These are phyloP conservation scores for Stephanodiscus triporus DNA, from an alignment of 108 stramenopile genomes.

Conservation along the genomic window DNA sequence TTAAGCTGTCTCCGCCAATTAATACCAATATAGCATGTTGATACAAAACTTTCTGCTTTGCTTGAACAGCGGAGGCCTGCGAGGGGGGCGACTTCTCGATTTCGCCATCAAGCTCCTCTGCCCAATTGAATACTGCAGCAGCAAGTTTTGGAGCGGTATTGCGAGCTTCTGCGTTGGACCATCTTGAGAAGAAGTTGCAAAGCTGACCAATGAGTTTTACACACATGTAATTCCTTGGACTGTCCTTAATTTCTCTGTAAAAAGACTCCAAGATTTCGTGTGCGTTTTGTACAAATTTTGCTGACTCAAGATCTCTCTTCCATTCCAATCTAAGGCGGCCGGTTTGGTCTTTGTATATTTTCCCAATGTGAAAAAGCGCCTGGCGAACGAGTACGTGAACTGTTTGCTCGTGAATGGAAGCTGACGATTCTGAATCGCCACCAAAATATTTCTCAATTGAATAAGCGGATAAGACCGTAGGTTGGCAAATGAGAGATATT, in stretches of 20 bases:
- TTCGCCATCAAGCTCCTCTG: conserved; percentile 12
- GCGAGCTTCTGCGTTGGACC: conserved; percentile 10
- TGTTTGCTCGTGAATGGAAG: conserved; percentile 26
- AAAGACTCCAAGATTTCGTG: conserved; percentile 7
- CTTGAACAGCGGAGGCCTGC: background rate
- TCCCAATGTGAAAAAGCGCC: conserved; percentile 57
- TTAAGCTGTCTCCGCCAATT: conserved; percentile 16
- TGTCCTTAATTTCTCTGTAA: conserved; percentile 36
- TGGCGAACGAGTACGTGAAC: conserved; percentile 49
- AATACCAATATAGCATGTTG: conserved; percentile 25
- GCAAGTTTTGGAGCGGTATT: conserved; percentile 12
- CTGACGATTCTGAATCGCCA: conserved; percentile 22
- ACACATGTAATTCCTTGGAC: conserved; percentile 36
- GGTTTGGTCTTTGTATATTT: conserved; percentile 7
- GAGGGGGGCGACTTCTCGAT: conserved; percentile 22
- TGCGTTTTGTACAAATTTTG: conserved; percentile 2
- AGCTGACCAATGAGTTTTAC: conserved; percentile 15
- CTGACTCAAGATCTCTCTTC: conserved; percentile 25
- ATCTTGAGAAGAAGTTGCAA: conserved; percentile 28
- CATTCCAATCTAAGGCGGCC: conserved; percentile 9
- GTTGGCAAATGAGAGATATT: conserved; percentile 39
- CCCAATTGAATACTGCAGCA: conserved; percentile 16
- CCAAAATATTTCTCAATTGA: conserved; percentile 43
- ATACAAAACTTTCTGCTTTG: conserved; percentile 22
- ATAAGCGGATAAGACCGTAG: conserved; percentile 48